Percentiles rank a stretch among this genome's conserved stretches.
Evolutionary conservation across 805 yeast species (phyloP).

Genomic region (Maudiozyma pseudohumilis): DNA sequence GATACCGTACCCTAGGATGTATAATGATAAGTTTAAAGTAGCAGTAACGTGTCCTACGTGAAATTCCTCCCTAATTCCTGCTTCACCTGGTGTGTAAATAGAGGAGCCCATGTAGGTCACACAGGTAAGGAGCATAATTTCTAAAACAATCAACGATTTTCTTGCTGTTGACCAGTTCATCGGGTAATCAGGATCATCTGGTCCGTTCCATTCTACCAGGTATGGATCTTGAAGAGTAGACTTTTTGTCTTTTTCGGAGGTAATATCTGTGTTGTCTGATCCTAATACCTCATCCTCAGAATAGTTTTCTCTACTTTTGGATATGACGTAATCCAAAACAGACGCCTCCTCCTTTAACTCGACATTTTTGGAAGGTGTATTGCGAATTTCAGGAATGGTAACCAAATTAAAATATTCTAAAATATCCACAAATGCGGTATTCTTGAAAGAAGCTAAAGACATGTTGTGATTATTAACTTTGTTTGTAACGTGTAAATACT

Average conservation of each 20-base stretch:
- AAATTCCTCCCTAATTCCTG: conserved; percentile 35
- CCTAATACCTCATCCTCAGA: too few species aligned
- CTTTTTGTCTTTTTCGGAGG: not conserved
- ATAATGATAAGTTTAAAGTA: conserved; percentile 41
- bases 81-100: conserved; percentile 41
- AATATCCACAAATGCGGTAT: conserved; percentile 16
- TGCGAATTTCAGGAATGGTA: conserved; percentile 5
- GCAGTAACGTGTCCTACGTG: conserved; percentile 35
- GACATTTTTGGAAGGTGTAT: not conserved
- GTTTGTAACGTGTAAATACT: too few species aligned
- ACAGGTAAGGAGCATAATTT: conserved; percentile 36
- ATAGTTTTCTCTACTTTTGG: too few species aligned
- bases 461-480: not conserved
- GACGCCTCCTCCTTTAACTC: not conserved
- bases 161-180: conserved; percentile 39
- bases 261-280: not conserved
- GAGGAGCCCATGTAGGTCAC: conserved; percentile 51
- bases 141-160: conserved; percentile 32
- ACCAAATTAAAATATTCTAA: conserved; percentile 11
- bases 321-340: too few species aligned
- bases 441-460: conserved; percentile 4
- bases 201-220: conserved; percentile 15
- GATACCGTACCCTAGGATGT: conserved; percentile 50
- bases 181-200: conserved; percentile 48
- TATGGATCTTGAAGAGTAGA: conserved; percentile 15